Base-by-base conservation (phyloP, 2,329 filamentous ascomycete genomes). In the Phaeosphaeria sp. region DNA sequence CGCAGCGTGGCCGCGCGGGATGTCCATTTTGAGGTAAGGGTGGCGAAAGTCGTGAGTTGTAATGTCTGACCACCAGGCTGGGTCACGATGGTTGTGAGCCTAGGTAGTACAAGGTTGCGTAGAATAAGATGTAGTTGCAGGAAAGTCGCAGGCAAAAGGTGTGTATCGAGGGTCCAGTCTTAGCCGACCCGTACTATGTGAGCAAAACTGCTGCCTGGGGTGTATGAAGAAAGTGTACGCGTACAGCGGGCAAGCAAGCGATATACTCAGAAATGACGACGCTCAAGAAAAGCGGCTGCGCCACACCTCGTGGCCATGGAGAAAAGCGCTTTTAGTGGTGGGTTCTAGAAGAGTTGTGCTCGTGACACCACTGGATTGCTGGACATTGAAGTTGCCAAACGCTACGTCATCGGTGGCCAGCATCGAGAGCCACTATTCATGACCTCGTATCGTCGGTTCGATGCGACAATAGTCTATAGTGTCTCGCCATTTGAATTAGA, bases 121-220 rank as follows among this genome's bases (percentile, higher is more conserved):
- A 49, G n/a, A 40, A 25, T 45, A 49, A 21, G 30, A 33, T 20
- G 21, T 21, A 33, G 33, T 21, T 22, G 17, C 51, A 25, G 17
- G 25, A 36, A 9, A 52, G n/a, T 33, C 15, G 45, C 45, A 40
- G 36, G 33, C 24, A 47, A 24, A 21, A 11, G 9, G 30, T n/a
- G 17, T 33, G 3, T 36, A 11, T 18, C 6, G 27, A 8, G 15
- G 27, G n/a, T 21, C 27, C 20, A 27, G 42, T 17, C 24, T 48
- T n/a, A 54, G 17, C n/a, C 18, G 56, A 52, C 36, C 50, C 42
- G 46, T 40, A 24, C 13, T 47, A 59, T 53, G 63, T 62, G 47
- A 49, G 52, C 39, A 64, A 73, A 55, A 67, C 67, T 75, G 72
- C 61, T 73, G 71, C 72, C 72, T 75, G 61, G 68, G 60, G 61